A percentile compares a stretch with the other conserved stretches of the same genome.
These are phyloP conservation scores for Phytophthora meadii DNA, from an alignment of 352 stramenopile species.

Conservation along the genomic window DNA sequence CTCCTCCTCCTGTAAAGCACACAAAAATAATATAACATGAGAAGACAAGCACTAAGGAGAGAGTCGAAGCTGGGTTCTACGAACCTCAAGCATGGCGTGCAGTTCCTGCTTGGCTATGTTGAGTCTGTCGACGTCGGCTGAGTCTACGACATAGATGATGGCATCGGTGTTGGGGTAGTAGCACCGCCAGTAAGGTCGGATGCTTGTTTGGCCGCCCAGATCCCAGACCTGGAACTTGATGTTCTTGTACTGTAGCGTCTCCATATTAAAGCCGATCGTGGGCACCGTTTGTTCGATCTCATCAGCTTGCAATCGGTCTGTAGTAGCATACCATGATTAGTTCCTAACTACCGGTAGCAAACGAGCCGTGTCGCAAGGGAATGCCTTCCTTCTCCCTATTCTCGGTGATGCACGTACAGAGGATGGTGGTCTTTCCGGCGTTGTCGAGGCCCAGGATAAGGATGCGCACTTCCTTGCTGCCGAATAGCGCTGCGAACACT, in stretches of 20 bases:
- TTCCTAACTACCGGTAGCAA: neutral
- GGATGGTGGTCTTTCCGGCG: constrained; percentile 99
- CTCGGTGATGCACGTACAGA: constrained; percentile 84
- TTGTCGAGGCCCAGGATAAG: constrained; percentile 99
- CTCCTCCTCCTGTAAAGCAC: constrained; percentile 94
- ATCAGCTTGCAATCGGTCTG: constrained; percentile 86
- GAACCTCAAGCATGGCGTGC: constrained; percentile 96
- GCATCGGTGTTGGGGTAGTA: constrained; percentile 99
- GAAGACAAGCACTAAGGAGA: constrained; percentile 3
- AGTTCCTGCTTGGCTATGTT: constrained; percentile 98
- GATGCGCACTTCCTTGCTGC: constrained; percentile 99
- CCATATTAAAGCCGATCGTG: constrained; percentile 99
- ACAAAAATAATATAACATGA: constrained; percentile 6
- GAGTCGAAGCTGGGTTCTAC: neutral
- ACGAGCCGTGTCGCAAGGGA: no score
- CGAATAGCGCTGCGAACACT: constrained; percentile 98
- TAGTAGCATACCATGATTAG: constrained; percentile 7
- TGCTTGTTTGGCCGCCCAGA: constrained; percentile 99
- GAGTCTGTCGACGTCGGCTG: constrained; percentile 97
- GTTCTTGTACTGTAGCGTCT: constrained; percentile 93
- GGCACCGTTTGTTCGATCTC: constrained; percentile 99
- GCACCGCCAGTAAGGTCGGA: constrained; percentile 99
- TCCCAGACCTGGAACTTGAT: constrained; percentile 99
- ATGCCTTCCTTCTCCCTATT: neutral
- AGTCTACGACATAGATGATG: constrained; percentile 97